Base-by-base conservation (phyloP, 495 filamentous ascomycete species). In the Penicillium daleae region DNA sequence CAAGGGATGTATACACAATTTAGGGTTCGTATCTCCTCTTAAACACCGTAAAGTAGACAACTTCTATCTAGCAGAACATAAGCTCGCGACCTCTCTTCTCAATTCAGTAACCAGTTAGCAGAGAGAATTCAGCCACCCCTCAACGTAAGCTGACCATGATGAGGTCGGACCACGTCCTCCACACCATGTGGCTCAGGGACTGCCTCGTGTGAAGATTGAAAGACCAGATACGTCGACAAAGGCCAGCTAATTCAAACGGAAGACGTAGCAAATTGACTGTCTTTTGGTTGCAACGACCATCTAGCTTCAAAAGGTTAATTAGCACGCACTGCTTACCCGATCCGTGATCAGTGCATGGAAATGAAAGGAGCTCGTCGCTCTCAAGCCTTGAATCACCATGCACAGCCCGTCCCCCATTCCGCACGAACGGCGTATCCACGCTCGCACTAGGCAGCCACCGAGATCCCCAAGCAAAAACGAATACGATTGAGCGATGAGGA, bases 391-490 rank as follows among this genome's bases (percentile, higher is more conserved):
- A 29, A 31, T 53, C 50, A 21, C 10, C 51, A 21, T 54, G 26
- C 51, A 54, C 31, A 32, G 31, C 51, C 51, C 51, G 35, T 54
- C 19, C 51, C 51, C 51, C 51, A 54, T 54, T 31, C 51, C 51
- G 13, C 48, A 51, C 40, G 40, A 10, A 51, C 21, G 48, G 48
- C 42, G 42, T 22, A 10, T 54, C 51, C 51, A 54, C 51, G 13
- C 12, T 50, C 27, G 29, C 51, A 6, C 27, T 4, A 54, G 51
- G 51, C 51, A 54, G 27, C 51, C 51, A 33, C 35, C 17, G 9
- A 54, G n/a, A 13, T 54, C 3, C 19, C 51, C 51, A 15, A 54
- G 31, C 31, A 15, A 54, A 52, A 32, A 35, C 51, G 51, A 54
- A 54, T 54, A 54, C 51, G 51, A 33, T 24, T 7, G 51, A 26